These are phyloP conservation scores for Apocynum venetum DNA, from an alignment of 257 asterid genomes.

Conservation along the genomic window DNA sequence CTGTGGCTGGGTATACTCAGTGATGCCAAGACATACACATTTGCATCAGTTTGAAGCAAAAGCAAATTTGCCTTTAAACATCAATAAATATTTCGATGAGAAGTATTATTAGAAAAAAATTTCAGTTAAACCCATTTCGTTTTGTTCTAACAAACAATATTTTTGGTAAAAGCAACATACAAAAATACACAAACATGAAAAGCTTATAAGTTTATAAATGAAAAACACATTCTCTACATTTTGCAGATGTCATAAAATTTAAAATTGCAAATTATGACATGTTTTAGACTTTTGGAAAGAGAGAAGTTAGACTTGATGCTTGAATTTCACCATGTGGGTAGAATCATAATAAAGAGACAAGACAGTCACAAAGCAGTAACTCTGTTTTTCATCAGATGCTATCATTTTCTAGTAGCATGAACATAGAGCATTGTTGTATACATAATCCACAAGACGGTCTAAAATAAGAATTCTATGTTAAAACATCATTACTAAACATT, in stretches of 20 bases:
- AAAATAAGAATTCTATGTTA: neutral
- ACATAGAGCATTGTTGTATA: neutral
- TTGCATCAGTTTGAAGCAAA: neutral
- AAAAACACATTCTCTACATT: neutral
- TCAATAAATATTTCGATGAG: neutral
- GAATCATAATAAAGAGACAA: neutral
- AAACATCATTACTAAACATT: neutral
- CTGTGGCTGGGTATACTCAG: neutral
- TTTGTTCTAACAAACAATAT: neutral
- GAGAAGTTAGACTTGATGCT: neutral
- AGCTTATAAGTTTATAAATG: neutral
- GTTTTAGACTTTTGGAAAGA: neutral
- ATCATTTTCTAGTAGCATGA: neutral
- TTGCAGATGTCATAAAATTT: no score
- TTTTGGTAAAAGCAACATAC: neutral
- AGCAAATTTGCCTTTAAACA: neutral
- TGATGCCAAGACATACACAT: neutral
- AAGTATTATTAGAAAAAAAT: neutral
- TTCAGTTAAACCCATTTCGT: neutral
- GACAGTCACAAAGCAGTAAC: neutral
- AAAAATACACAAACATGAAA: neutral
- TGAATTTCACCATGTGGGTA: neutral
- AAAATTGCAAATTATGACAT: neutral
- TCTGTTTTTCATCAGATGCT: neutral
- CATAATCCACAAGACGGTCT: neutral